A percentile compares a stretch with the other conserved stretches of the same genome.
These are phyloP conservation scores for Solanum chacoense DNA, from an alignment of 305 asterid genomes.

Conservation along the genomic window DNA sequence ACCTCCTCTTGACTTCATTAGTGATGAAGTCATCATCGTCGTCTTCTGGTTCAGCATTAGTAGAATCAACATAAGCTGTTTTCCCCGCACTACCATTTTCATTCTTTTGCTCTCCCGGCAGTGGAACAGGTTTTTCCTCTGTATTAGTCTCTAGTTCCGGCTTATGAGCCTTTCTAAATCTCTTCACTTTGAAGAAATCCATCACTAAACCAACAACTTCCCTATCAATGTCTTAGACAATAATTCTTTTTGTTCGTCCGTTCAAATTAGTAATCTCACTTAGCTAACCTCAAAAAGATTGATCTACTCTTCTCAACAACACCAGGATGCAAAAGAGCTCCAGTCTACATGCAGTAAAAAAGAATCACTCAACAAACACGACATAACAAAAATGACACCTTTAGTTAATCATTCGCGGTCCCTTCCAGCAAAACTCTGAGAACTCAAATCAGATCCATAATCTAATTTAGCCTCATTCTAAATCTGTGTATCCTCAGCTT, in stretches of 20 bases:
- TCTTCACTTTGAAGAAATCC: conserved; percentile 74
- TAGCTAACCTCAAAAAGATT: background rate
- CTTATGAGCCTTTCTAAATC: conserved; percentile 52
- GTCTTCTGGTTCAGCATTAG: conserved; percentile 55
- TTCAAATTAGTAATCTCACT: background rate
- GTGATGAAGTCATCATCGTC: conserved; percentile 85
- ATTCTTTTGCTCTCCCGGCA: conserved; percentile 42
- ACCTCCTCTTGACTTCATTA: conserved; percentile 88
- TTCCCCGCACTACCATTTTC: conserved; percentile 34
- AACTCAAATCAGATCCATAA: background rate
- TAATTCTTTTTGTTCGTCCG: background rate
- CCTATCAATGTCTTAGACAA: background rate
- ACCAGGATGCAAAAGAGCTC: background rate
- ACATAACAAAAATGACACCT: background rate
- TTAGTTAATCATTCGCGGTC: background rate
- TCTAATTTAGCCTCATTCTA: background rate
- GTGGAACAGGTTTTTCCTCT: conserved; percentile 39
- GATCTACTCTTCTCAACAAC: background rate
- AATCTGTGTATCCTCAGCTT: background rate
- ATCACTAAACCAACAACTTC: conserved; percentile 12
- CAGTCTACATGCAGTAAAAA: background rate
- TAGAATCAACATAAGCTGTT: conserved; percentile 31
- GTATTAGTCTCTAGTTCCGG: conserved; percentile 24
- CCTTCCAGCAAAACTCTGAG: background rate
- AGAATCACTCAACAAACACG: background rate